phyloP scores from a whole-genome alignment of 2,329 filamentous ascomycete species.

The Xylaria sp. region DNA sequence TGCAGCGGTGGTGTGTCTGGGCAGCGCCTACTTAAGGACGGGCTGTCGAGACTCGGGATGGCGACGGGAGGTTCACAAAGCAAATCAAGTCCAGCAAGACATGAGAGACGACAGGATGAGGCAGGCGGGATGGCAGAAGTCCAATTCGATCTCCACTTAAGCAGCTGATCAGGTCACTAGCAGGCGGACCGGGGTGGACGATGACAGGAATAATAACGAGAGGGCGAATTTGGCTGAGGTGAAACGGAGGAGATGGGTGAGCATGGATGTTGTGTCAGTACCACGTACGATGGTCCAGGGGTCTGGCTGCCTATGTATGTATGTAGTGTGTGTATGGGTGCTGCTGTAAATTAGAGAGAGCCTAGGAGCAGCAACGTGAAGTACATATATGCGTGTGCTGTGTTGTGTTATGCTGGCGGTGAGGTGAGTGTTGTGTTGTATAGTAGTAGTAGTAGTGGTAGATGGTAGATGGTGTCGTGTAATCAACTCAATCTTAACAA shows the following conservation, averaged over 20 bases:
- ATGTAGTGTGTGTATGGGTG: neutral
- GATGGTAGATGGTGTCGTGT: neutral
- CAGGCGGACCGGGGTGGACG: conserved; percentile 28
- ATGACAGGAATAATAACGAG: conserved; percentile 27
- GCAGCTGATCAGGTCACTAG: conserved; percentile 36
- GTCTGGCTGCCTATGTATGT: neutral
- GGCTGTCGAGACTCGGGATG: conserved; percentile 20
- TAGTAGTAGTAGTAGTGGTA: neutral
- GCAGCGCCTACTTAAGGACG: conserved; percentile 15
- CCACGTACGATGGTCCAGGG: conserved; percentile 33
- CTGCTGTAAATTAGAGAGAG: neutral
- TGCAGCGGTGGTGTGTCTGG: conserved; percentile 1
- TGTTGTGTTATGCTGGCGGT: neutral
- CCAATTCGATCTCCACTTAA: conserved; percentile 34
- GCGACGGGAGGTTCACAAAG: conserved; percentile 18
- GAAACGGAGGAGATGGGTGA: conserved; percentile 35
- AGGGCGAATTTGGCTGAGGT: conserved; percentile 30
- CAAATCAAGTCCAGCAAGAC: conserved; percentile 33
- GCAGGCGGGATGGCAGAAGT: conserved; percentile 19
- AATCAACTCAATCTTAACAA: neutral
- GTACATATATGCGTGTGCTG: neutral
- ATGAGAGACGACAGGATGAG: conserved; percentile 29
- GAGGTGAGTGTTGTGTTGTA: neutral
- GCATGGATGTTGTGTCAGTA: conserved; percentile 40
- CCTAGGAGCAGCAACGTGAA: conserved; percentile 1